Conservation (phyloP, 1,284 basidiomycete genomes). For the Ceratobasidium sp. region DNA sequence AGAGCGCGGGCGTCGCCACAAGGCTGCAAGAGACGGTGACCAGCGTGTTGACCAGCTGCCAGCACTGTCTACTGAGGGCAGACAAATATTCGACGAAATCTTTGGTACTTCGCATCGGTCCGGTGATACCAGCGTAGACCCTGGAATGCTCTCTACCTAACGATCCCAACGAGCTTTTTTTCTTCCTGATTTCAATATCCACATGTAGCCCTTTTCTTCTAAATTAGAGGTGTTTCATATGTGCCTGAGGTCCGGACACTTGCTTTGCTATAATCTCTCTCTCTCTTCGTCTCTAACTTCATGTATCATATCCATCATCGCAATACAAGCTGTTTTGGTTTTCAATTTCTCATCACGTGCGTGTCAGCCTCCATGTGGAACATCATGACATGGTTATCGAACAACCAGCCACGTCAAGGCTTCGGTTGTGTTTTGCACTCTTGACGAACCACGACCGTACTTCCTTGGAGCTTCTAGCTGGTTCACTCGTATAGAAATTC, state of each 20-base stretch:
- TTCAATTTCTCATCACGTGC: constrained; percentile 16
- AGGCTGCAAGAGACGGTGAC: constrained; percentile 64
- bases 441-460: constrained; percentile 2
- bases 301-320: constrained; percentile 38
- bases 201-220: constrained; percentile 35
- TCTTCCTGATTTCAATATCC: constrained; percentile 15
- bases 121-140: constrained; percentile 60
- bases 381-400: constrained; percentile 28
- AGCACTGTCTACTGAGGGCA: constrained; percentile 69
- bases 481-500: background rate
- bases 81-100: constrained; percentile 77
- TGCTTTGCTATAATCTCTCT: constrained; percentile 28
- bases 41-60: constrained; percentile 62
- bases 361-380: too few relatives aligned
- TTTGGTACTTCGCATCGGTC: constrained; percentile 57
- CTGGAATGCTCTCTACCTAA: constrained; percentile 74
- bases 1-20: constrained; percentile 74
- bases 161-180: constrained; percentile 8
- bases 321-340: constrained; percentile 29
- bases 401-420: constrained; percentile 24
- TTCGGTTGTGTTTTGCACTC: background rate
- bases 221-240: constrained; percentile 29
- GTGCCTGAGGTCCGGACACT: constrained; percentile 28
- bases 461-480: background rate
- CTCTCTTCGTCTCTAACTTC: constrained; percentile 9